Conservation (phyloP, 768 basidiomycete genomes). For the Tricholoma saponaceum region DNA sequence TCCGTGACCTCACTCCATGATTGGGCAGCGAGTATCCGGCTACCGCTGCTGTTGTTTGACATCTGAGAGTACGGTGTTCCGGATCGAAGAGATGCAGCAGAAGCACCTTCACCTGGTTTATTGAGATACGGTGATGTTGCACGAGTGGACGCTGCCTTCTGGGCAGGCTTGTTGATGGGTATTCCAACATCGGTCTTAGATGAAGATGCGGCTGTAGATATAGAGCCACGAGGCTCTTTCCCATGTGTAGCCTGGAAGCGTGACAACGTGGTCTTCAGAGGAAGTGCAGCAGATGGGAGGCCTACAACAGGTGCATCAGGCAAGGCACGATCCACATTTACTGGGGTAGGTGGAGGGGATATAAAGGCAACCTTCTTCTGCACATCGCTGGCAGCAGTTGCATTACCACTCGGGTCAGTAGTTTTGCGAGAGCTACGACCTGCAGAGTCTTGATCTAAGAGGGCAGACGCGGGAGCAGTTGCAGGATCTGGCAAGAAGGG, state of each 20-base stretch:
- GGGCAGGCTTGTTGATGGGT: constrained; percentile 34
- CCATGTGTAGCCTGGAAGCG: constrained; percentile 73
- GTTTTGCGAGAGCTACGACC: constrained; percentile 32
- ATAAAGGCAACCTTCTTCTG: constrained; percentile 88
- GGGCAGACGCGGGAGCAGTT: constrained; percentile 19
- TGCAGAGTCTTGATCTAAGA: constrained; percentile 19
- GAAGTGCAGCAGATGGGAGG: constrained; percentile 27
- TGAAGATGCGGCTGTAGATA: constrained; percentile 56
- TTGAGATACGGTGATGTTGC: constrained; percentile 57
- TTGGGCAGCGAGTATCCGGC: constrained; percentile 68
- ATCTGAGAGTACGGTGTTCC: constrained; percentile 79
- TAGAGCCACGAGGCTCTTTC: constrained; percentile 67
- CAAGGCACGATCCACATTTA: constrained; percentile 48
- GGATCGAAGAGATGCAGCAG: constrained; percentile 70
- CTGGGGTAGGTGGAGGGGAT: constrained; percentile 72
- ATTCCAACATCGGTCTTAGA: constrained; percentile 61
- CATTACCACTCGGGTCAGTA: constrained; percentile 23
- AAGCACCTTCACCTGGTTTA: constrained; percentile 43
- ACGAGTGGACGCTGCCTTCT: constrained; percentile 58
- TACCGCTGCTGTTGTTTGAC: constrained; percentile 55
- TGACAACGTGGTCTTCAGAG: constrained; percentile 64
- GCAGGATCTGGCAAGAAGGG: constrained; percentile 21
- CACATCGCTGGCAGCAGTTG: constrained; percentile 38
- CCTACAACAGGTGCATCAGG: constrained; percentile 38
- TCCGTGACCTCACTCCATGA: constrained; percentile 96